Evolutionary conservation across 805 yeast genomes (phyloP), one percentile per base, ranked within the genome.

Genomic region (Starmerella geochares): DNA sequence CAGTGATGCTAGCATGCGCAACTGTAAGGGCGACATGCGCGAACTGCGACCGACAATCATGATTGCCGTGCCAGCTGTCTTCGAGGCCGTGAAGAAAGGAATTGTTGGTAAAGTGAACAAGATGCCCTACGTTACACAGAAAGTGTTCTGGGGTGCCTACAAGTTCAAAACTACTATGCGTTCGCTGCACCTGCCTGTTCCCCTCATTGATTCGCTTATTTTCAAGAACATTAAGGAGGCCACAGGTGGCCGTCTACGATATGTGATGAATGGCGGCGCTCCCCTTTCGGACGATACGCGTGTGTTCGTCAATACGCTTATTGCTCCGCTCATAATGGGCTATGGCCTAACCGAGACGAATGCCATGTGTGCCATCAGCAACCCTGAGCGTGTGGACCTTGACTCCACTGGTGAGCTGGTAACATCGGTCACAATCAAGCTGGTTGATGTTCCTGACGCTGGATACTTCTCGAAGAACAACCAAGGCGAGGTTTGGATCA

Each of bases 61-160:
- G 95, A 96, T 87, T 57, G 98, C 96, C 67, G 98, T 92, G 50
- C 96, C 96, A 16, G 95, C 97, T 4, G 96, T 92, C 47, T 92
- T 96, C 95, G 98, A 92, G 72, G 75, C 83, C 33, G 86, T 92
- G 54, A 83, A 88, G 67, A 92, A 92, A 73, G 98, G 98, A 52
- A 83, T 92, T 52, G 54, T 86, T 51, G 77, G 77, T 49, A 87
- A 88, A 70, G 77, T 92, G 57, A 71, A 73, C 57, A 75, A 78
- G 60, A 73, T 74, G 60, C 83, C 95, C 16, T 60, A 78, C 14
- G 59, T 80, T 21, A 74, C 76, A 28, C 95, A 86, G 69, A 83
- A 78, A 65, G 62, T 90, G 40, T 92, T 92, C 66, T 92, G 98
- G 97, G 73, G 78, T 25, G 90, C 95, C 9, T 86, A 71, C 69